These are phyloP conservation scores for Blastobotrys aristatus DNA, from an alignment of 1,139 yeast species.

Conservation along the genomic window DNA sequence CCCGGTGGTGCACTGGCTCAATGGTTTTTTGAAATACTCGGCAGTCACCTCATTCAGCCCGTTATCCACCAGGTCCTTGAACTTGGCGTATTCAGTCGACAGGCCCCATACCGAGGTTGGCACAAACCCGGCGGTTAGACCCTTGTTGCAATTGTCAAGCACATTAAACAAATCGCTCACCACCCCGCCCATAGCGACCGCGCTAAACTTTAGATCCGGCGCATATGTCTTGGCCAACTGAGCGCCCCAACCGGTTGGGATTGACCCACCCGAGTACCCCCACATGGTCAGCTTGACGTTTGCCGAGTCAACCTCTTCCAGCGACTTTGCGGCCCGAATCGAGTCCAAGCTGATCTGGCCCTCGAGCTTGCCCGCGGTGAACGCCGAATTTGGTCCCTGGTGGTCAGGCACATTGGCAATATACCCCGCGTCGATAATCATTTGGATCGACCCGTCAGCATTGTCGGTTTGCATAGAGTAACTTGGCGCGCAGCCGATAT, in stretches of 20 bases:
- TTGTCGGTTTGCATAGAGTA: constrained; percentile 16
- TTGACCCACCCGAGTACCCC: constrained; percentile 33
- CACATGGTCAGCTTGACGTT: constrained; percentile 22
- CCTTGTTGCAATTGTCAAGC: constrained; percentile 19
- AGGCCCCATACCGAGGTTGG: constrained; percentile 31
- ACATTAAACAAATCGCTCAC: constrained; percentile 23
- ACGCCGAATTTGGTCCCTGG: constrained; percentile 27
- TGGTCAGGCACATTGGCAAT: constrained; percentile 27
- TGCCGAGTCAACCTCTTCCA: constrained; percentile 16
- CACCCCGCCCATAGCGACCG: constrained; percentile 28
- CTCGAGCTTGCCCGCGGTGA: constrained; percentile 24
- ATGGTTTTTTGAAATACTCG: constrained; percentile 16
- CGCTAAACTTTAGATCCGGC: constrained; percentile 29
- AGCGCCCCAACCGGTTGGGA: constrained; percentile 33
- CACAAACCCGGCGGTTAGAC: constrained; percentile 26
- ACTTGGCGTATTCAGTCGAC: constrained; percentile 28
- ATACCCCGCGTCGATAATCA: constrained; percentile 12
- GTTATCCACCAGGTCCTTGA: constrained; percentile 11
- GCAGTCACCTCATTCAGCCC: constrained; percentile 19
- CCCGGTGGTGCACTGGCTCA: constrained; percentile 17
- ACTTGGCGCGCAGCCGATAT: constrained; percentile 30
- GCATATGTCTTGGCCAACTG: constrained; percentile 29
- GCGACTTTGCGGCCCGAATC: constrained; percentile 21
- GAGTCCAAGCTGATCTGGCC: constrained; percentile 30
- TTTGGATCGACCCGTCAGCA: constrained; percentile 1